phyloP scores from a whole-genome alignment of 192 early-diverging fungal genomes.

The Coemansia biformis region DNA sequence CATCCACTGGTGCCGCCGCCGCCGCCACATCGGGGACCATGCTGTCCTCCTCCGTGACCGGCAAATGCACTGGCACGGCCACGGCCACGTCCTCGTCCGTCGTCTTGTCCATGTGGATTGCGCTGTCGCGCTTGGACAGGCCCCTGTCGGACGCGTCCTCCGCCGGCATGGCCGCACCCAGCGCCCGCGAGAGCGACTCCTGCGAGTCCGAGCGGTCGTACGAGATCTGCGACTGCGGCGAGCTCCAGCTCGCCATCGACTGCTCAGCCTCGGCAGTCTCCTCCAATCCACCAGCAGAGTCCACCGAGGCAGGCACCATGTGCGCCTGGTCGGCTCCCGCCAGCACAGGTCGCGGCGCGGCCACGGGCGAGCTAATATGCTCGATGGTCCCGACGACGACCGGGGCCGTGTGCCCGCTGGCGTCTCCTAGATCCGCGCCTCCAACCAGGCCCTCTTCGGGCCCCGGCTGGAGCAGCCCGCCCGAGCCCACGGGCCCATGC shows the following conservation, averaged over 20 bases:
- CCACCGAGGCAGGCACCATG: too few relatives aligned
- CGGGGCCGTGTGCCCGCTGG: conserved; percentile 19
- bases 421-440: background rate
- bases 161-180: conserved; percentile 2
- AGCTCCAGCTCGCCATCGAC: conserved; percentile 11
- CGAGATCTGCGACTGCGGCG: conserved; percentile 36
- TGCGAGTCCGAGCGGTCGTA: conserved; percentile 41
- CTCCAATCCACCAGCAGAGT: too few relatives aligned
- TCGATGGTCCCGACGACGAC: conserved; percentile 39
- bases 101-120: conserved; percentile 33
- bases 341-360: too few relatives aligned
- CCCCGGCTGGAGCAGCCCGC: conserved; percentile 5
- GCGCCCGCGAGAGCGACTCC: conserved; percentile 9
- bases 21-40: conserved; percentile 7
- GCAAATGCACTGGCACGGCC: too few relatives aligned
- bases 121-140: conserved; percentile 37
- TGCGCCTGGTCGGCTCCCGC: too few relatives aligned
- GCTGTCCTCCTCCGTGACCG: background rate
- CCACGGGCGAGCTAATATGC: too few relatives aligned
- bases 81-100: background rate
- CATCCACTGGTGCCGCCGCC: background rate
- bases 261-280: conserved; percentile 8
- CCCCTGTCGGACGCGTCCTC: conserved; percentile 2
- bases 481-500: background rate
- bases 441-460: conserved; percentile 1